These are phyloP conservation scores for Castanea sativa DNA, from an alignment of 306 rosid species.

Conservation along the genomic window DNA sequence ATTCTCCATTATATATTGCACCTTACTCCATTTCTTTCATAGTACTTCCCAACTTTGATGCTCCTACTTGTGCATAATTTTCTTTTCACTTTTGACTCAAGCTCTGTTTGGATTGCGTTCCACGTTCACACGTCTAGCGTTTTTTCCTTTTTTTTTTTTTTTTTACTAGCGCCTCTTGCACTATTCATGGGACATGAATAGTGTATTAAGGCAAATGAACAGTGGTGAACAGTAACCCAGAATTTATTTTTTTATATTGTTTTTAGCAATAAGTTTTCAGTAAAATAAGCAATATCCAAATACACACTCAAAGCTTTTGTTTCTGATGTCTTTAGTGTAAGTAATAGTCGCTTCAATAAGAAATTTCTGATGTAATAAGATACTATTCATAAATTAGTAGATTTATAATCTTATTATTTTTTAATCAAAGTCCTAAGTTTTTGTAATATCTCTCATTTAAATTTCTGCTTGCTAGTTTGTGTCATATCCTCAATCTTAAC, in stretches of 20 bases:
- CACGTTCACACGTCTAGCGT: too few relatives aligned
- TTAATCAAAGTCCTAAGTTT: neutral
- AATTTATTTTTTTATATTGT: too few relatives aligned
- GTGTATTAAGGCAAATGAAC: too few relatives aligned
- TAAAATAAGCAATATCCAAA: too few relatives aligned
- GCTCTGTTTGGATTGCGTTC: too few relatives aligned
- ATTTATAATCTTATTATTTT: neutral
- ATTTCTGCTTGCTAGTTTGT: neutral
- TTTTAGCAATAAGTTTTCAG: too few relatives aligned
- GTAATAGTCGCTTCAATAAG: neutral
- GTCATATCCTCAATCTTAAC: too few relatives aligned
- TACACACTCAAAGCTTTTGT: too few relatives aligned
- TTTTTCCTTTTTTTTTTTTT: too few relatives aligned
- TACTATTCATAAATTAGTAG: neutral
- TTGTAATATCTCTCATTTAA: neutral
- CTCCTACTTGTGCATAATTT: conserved; percentile 46
- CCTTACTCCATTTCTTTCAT: conserved; percentile 46
- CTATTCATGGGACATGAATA: too few relatives aligned
- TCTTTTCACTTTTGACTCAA: neutral
- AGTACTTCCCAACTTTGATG: conserved; percentile 53
- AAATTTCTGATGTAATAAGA: neutral
- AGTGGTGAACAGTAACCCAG: too few relatives aligned
- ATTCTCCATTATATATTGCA: conserved; percentile 43
- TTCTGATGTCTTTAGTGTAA: neutral
- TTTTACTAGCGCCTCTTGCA: too few relatives aligned